Conservation (phyloP, 345 rosid species). For the Balakata baccata region DNA sequence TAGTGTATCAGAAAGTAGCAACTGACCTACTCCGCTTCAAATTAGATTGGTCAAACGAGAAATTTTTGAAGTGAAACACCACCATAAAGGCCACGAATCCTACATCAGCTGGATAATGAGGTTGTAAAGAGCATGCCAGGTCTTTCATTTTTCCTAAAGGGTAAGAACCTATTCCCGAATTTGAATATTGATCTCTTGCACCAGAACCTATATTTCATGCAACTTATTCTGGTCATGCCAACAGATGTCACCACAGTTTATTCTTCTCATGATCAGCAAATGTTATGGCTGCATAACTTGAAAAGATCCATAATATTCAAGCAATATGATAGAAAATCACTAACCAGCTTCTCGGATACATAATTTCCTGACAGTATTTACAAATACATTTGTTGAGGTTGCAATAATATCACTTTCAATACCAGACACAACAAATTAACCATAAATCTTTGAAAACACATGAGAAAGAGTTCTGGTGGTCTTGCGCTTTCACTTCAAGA, state of each 20-base stretch:
- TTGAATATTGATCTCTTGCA: not conserved
- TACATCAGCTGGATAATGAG: not conserved
- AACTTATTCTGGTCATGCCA: not conserved
- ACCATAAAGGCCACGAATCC: not conserved
- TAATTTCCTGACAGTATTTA: not conserved
- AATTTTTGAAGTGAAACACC: not conserved
- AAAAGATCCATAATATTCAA: not conserved
- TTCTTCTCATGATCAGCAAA: not conserved
- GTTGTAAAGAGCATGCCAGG: not conserved
- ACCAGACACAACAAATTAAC: not conserved
- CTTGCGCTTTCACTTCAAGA: slow-evolving; percentile 51
- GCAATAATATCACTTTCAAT: not conserved
- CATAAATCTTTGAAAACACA: not conserved
- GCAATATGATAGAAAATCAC: not conserved
- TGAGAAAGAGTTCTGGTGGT: not conserved
- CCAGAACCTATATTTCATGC: not conserved
- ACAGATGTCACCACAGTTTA: not conserved
- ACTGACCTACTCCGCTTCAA: not conserved
- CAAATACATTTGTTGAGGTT: not conserved
- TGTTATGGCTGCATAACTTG: not conserved
- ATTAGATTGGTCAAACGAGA: not conserved
- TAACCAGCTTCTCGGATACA: not conserved
- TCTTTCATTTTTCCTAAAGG: not conserved
- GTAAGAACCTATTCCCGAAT: not conserved
- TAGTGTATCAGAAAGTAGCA: not conserved